phyloP scores from a whole-genome alignment of 2,329 filamentous ascomycete genomes.

The Harringtonia aguacate region DNA sequence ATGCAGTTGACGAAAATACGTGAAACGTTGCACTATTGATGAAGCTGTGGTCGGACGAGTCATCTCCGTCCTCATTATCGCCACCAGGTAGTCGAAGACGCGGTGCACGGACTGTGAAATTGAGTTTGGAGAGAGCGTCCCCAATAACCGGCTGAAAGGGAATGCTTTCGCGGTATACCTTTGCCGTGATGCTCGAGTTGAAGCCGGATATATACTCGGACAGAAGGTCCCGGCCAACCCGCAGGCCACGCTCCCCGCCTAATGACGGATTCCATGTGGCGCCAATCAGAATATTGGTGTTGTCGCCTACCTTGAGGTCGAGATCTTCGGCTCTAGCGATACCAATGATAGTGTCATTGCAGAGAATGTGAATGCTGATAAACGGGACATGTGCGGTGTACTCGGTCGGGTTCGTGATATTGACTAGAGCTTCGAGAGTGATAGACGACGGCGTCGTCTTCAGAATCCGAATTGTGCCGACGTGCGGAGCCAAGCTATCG shows the following conservation, averaged over 20 bases:
- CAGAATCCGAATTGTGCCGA: conserved; percentile 61
- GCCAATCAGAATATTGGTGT: conserved; percentile 56
- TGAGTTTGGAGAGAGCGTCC: conserved; percentile 59
- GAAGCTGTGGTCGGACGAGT: conserved; percentile 39
- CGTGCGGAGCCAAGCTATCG: conserved; percentile 42
- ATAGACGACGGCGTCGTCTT: conserved; percentile 64
- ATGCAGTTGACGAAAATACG: conserved; percentile 73
- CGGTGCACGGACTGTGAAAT: conserved; percentile 62
- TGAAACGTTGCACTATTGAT: conserved; percentile 82
- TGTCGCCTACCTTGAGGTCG: conserved; percentile 55
- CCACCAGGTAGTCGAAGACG: conserved; percentile 31
- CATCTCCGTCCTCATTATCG: conserved; percentile 25
- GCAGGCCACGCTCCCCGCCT: conserved; percentile 49
- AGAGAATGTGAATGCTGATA: conserved; percentile 63
- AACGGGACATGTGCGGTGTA: conserved; percentile 79
- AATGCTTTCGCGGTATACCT: conserved; percentile 60
- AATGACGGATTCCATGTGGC: conserved; percentile 66
- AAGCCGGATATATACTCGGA: conserved; percentile 81
- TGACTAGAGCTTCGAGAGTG: conserved; percentile 59
- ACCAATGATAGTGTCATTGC: conserved; percentile 64
- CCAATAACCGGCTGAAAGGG: conserved; percentile 65
- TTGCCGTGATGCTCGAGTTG: conserved; percentile 71
- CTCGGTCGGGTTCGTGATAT: conserved; percentile 81
- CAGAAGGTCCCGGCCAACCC: conserved; percentile 60
- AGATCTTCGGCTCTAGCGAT: conserved; percentile 60